Conservation (phyloP, 306 rosid species). For the Cucumis melo region DNA sequence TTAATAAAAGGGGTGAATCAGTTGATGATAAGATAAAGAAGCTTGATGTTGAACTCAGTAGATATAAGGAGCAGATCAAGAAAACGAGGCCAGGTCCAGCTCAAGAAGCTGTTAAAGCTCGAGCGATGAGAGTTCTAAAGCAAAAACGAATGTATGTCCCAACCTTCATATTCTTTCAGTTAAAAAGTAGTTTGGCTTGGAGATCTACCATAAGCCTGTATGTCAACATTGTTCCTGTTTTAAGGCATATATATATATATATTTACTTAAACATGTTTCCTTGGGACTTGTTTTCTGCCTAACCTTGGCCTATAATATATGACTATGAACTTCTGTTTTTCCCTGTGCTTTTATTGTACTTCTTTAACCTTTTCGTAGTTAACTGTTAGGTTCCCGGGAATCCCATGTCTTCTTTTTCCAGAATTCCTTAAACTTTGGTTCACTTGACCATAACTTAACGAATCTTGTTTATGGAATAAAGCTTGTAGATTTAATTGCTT, state of each 20-base stretch:
- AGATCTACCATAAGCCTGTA: background rate
- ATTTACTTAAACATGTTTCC: background rate
- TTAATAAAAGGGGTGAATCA: slow-evolving; percentile 71
- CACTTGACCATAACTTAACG: background rate
- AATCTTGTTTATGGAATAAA: background rate
- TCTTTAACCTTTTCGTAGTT: background rate
- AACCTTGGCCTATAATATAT: background rate
- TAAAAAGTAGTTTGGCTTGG: background rate
- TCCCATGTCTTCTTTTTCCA: background rate
- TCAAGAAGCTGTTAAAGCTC: slow-evolving; percentile 81
- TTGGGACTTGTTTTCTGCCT: background rate
- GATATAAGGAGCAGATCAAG: slow-evolving; percentile 88
- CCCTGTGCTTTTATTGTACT: background rate
- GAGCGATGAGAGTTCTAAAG: slow-evolving; percentile 95
- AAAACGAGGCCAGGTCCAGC: slow-evolving; percentile 95
- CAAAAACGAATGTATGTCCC: slow-evolving; percentile 69
- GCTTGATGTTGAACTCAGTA: slow-evolving; percentile 75
- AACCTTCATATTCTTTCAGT: background rate
- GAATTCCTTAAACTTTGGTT: background rate
- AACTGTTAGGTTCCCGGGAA: background rate
- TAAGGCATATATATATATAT: background rate
- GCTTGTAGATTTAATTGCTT: background rate
- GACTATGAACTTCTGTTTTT: background rate
- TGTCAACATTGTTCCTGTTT: background rate
- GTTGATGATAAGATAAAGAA: slow-evolving; percentile 81